These are phyloP conservation scores for Aspergillus fischeri DNA, from an alignment of 2,329 filamentous ascomycete genomes.

Conservation along the genomic window DNA sequence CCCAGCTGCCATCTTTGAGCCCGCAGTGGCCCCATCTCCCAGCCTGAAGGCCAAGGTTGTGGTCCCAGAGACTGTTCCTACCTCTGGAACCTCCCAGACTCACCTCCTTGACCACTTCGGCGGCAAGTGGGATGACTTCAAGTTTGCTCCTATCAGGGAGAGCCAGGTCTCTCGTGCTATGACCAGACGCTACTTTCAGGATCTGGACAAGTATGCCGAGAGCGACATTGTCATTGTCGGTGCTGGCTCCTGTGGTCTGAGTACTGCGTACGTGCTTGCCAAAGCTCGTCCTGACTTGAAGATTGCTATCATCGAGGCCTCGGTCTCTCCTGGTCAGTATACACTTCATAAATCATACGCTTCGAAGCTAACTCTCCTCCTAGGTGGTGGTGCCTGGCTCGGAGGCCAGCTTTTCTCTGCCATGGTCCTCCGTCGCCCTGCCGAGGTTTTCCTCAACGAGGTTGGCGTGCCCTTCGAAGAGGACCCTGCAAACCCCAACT, in stretches of 20 bases:
- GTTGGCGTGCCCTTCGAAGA: slow-evolving; percentile 83
- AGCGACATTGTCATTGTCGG: slow-evolving; percentile 92
- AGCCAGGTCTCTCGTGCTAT: slow-evolving; percentile 89
- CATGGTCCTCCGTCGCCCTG: slow-evolving; percentile 93
- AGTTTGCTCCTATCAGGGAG: slow-evolving; percentile 83
- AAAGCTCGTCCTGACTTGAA: slow-evolving; percentile 82
- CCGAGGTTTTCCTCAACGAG: slow-evolving; percentile 76
- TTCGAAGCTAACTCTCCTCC: slow-evolving; percentile 7
- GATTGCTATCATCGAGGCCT: slow-evolving; percentile 86
- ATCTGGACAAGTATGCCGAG: slow-evolving; percentile 85
- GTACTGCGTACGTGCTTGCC: slow-evolving; percentile 77
- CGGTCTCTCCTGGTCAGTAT: slow-evolving; percentile 65
- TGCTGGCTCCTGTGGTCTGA: slow-evolving; percentile 82
- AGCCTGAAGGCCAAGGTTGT: slow-evolving; percentile 43
- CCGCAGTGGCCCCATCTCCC: slow-evolving; percentile 34
- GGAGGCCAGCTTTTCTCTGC: slow-evolving; percentile 92
- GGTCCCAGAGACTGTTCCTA: slow-evolving; percentile 37
- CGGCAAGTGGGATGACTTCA: slow-evolving; percentile 76
- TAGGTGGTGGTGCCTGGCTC: slow-evolving; percentile 83
- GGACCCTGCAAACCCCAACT: slow-evolving; percentile 79
- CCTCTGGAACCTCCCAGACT: slow-evolving; percentile 42
- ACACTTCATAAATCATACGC: no score
- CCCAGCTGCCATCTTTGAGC: slow-evolving; percentile 62
- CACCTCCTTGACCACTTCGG: slow-evolving; percentile 62
- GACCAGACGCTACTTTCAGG: slow-evolving; percentile 87